These are phyloP conservation scores for Botrytis elliptica DNA, from an alignment of 2,329 filamentous ascomycete species.

Conservation along the genomic window DNA sequence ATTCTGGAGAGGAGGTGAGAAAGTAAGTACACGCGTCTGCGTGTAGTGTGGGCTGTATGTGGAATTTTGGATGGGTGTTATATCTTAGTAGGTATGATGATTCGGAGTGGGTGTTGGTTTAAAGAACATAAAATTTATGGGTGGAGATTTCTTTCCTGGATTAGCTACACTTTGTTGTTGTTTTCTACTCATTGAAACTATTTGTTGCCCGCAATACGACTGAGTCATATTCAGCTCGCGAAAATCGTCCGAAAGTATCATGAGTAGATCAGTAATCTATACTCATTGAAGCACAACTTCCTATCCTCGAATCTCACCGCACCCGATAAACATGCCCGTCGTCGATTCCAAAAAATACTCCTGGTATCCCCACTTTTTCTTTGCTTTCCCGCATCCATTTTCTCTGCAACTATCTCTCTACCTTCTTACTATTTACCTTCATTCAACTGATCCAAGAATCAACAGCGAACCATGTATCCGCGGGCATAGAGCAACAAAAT, in stretches of 20 bases:
- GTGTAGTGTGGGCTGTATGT: background rate
- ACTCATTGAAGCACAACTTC: background rate
- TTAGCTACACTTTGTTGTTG: background rate
- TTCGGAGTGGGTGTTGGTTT: background rate
- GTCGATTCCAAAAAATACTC: slow-evolving; percentile 37
- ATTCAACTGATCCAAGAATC: background rate
- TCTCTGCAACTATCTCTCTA: background rate
- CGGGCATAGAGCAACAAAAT: slow-evolving; percentile 36
- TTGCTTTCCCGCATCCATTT: background rate
- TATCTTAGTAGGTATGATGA: background rate
- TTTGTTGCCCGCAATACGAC: background rate
- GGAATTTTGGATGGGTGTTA: background rate
- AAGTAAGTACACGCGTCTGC: background rate
- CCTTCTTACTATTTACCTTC: rapidly evolving
- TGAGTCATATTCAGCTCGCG: background rate
- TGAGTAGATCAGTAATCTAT: background rate
- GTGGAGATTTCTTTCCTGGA: background rate
- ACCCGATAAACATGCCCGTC: slow-evolving; percentile 30
- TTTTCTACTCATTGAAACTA: background rate
- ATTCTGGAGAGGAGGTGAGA: background rate
- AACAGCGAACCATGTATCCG: slow-evolving; percentile 35
- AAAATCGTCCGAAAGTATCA: background rate
- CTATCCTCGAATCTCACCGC: background rate
- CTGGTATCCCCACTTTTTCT: slow-evolving; percentile 28
- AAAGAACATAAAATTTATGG: too few species aligned